Conservation (phyloP, 1,284 basidiomycete genomes). For the Cryptococcus neoformans region DNA sequence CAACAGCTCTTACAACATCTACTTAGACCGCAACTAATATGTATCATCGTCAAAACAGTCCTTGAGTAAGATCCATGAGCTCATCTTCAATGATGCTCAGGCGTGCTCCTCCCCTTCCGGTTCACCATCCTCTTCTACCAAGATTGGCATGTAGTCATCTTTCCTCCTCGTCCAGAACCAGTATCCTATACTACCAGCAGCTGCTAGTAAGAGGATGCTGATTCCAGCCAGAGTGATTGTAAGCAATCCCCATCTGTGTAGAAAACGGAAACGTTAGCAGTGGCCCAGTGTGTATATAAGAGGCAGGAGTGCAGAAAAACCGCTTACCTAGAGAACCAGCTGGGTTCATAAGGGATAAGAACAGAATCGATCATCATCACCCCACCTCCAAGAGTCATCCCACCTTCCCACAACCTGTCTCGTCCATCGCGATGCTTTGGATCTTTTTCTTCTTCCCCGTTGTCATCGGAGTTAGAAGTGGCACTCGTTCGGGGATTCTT, state of each 20-base stretch:
- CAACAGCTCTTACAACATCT: too few species aligned
- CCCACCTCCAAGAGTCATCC: conserved; percentile 61
- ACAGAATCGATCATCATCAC: conserved; percentile 84
- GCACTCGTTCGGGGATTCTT: conserved; percentile 52
- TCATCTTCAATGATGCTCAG: too few species aligned
- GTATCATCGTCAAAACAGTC: too few species aligned
- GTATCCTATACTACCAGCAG: conserved; percentile 62
- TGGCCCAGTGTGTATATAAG: background rate
- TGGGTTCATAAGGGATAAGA: conserved; percentile 78
- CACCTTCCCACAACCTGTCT: conserved; percentile 33
- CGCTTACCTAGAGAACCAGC: conserved; percentile 58
- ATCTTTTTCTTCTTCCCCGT: conserved; percentile 1
- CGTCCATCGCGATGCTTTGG: conserved; percentile 9
- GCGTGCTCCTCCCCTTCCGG: too few species aligned
- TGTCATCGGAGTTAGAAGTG: background rate
- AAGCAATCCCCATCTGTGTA: conserved; percentile 40
- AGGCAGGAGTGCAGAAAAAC: too few species aligned
- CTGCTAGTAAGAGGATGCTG: conserved; percentile 58
- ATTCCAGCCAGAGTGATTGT: conserved; percentile 53
- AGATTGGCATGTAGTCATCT: conserved; percentile 72
- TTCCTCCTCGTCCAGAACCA: conserved; percentile 74
- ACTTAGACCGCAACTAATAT: too few species aligned
- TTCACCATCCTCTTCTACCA: conserved; percentile 59
- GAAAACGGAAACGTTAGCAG: background rate
- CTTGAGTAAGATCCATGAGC: too few species aligned